Evolutionary conservation across 2,329 filamentous ascomycete species (phyloP).

Genomic region (Fusarium succisae): DNA sequence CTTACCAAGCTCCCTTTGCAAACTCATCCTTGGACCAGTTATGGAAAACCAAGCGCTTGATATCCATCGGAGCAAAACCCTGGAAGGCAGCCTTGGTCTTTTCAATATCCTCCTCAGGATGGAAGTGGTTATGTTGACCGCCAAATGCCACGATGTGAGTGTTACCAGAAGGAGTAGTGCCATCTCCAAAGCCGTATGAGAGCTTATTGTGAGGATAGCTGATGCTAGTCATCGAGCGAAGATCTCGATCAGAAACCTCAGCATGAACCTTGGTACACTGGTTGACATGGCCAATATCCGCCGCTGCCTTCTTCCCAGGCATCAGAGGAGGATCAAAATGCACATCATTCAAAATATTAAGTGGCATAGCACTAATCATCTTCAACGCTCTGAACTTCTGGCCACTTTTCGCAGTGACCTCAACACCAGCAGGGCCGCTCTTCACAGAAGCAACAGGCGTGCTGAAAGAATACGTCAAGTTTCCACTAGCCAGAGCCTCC

Average conservation of each 20-base stretch:
- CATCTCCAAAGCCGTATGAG: constrained; percentile 56
- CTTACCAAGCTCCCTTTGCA: constrained; percentile 54
- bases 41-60: constrained; percentile 53
- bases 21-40: constrained; percentile 60
- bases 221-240: constrained; percentile 55
- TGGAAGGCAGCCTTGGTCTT: constrained; percentile 45
- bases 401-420: constrained; percentile 47
- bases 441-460: constrained; percentile 48
- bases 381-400: constrained; percentile 42
- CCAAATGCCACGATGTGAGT: constrained; percentile 60
- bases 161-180: constrained; percentile 55
- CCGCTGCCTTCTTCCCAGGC: constrained; percentile 49
- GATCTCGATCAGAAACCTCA: constrained; percentile 51
- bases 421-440: constrained; percentile 42
- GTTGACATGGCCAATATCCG: constrained; percentile 54
- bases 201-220: constrained; percentile 55
- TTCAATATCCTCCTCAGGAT: constrained; percentile 54
- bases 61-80: constrained; percentile 46
- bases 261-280: constrained; percentile 58
- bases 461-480: constrained; percentile 54
- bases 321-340: constrained; percentile 52
- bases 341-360: constrained; percentile 55
- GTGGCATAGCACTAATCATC: constrained; percentile 54
- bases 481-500: constrained; percentile 52
- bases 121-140: constrained; percentile 52